These are phyloP conservation scores for Quambalaria eucalypti DNA, from an alignment of 1,284 basidiomycete genomes.

Conservation along the genomic window DNA sequence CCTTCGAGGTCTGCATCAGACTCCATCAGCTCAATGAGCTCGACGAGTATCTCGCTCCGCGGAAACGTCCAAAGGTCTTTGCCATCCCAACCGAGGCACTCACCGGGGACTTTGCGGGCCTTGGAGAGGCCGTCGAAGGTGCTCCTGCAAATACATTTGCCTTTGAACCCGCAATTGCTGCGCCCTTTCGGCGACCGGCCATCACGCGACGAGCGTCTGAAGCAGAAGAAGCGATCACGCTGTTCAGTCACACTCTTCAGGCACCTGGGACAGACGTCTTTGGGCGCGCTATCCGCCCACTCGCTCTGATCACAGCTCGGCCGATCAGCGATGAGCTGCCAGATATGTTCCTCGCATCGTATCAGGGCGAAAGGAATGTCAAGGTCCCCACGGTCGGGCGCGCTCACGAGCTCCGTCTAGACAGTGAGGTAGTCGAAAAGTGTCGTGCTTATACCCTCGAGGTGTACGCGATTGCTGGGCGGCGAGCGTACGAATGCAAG, in stretches of 20 bases:
- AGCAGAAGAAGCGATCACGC: too few species aligned
- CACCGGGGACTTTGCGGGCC: background rate
- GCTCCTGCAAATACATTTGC: background rate
- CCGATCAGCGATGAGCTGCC: background rate
- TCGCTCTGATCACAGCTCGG: background rate
- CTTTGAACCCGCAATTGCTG: background rate
- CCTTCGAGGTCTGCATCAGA: conserved; percentile 18
- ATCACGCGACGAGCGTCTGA: background rate
- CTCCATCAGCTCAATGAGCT: conserved; percentile 17
- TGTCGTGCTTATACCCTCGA: background rate
- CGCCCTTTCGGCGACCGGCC: background rate
- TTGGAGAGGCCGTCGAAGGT: background rate
- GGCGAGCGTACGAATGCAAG: background rate
- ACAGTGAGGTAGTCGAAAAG: background rate
- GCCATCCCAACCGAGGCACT: background rate
- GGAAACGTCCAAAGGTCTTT: background rate
- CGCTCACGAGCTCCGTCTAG: background rate
- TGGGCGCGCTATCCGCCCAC: background rate
- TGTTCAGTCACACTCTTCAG: too few species aligned
- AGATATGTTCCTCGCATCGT: background rate
- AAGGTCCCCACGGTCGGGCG: background rate
- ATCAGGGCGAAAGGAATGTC: background rate
- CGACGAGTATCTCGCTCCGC: conserved; percentile 23
- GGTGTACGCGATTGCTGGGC: background rate
- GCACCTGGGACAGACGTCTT: background rate